Base-by-base conservation (phyloP, 2,329 filamentous ascomycete species). In the Eurotiales sp. region DNA sequence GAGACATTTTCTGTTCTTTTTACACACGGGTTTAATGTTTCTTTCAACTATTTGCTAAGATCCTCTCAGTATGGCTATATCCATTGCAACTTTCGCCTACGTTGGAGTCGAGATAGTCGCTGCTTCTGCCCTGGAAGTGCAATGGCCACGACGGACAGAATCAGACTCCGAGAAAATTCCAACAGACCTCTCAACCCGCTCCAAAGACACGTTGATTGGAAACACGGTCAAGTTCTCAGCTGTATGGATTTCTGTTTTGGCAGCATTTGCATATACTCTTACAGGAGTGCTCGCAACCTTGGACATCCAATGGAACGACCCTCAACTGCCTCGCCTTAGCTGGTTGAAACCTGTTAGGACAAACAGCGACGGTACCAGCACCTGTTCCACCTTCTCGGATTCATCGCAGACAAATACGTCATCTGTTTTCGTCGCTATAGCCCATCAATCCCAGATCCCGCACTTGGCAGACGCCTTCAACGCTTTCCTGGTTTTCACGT, bases 111-210 rank as follows among this genome's bases (percentile, higher is more conserved):
- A 70, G 39, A 61, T 67, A 3, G 58, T 66, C 1, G 62, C 67
- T 0, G 61, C 65, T 4, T 67, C 64, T 8, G 67, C 67, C 2
- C 56, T 69, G 10, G 67, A 70, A 55, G 67, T 65, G n/a, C 55
- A 56, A 36, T 53, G 51, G 51, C 51, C 51, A n/a, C 45, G 46
- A 27, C 41, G 51, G 4, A 23, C 32, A 12, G 40, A 49, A 37
- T 30, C 32, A 12, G 40, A 49, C 29, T 30, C 45, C 12, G 45
- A 47, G 7, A 22, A 47, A 30, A 23, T 51, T 58, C 15, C 57
- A 58, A 10, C 45, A 27, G 37, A 52, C 42, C 15, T 41, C 30
- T 30, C 51, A n/a, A 11, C 8, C 4, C 30, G 23, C 7, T 41
- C 47, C 5, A 51, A 51, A 21, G 46, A 54, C 17, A 40, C 46